Evolutionary conservation across 2,329 filamentous ascomycete genomes (phyloP).

Genomic region (Lachnellula occidentalis): DNA sequence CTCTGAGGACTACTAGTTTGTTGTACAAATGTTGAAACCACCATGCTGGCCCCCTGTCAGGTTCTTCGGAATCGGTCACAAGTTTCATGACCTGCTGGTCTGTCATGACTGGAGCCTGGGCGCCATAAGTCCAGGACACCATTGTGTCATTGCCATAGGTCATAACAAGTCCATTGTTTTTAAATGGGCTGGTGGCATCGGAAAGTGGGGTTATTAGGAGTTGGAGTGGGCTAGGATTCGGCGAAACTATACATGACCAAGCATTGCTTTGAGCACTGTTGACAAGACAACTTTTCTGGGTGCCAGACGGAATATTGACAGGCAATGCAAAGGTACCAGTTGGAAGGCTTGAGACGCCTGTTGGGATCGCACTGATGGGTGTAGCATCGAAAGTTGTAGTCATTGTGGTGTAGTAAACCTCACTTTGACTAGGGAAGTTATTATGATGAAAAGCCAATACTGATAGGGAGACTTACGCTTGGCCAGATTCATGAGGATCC

Average conservation of each 20-base stretch:
- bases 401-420: constrained; percentile 20
- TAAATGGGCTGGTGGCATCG: constrained; percentile 20
- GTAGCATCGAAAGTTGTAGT: constrained; percentile 44
- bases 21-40: constrained; percentile 59
- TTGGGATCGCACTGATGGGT: constrained; percentile 45
- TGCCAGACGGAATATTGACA: constrained; percentile 42
- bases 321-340: constrained; percentile 54
- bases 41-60: constrained; percentile 53
- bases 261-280: constrained; percentile 49
- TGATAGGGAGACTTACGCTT: constrained; percentile 19
- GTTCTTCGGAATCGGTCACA: constrained; percentile 52
- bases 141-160: constrained; percentile 35
- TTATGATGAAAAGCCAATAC: background rate
- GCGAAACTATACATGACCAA: constrained; percentile 56
- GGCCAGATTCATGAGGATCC: background rate
- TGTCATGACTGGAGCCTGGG: constrained; percentile 50
- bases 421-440: constrained; percentile 13
- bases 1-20: constrained; percentile 53
- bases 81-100: constrained; percentile 44
- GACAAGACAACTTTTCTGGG: constrained; percentile 51
- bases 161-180: constrained; percentile 29
- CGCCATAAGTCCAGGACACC: constrained; percentile 49
- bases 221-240: constrained; percentile 15
- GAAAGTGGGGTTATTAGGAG: constrained; percentile 17
- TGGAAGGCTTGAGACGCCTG: constrained; percentile 46